Conservation (phyloP, 768 basidiomycete genomes). For the Amanita phalloides region DNA sequence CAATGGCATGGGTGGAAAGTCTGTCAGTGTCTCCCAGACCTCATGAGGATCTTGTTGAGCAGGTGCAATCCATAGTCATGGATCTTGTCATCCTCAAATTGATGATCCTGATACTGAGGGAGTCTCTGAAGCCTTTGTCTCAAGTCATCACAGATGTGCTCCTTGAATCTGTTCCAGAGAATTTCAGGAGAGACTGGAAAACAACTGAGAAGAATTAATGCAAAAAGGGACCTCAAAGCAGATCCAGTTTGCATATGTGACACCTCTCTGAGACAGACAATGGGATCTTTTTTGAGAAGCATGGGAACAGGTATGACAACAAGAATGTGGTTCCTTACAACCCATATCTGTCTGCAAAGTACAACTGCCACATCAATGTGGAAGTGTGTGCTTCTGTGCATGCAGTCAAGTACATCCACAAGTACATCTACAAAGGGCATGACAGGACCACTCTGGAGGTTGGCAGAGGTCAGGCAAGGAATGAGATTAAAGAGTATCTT, state of each 20-base stretch:
- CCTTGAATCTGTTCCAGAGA: too few species aligned
- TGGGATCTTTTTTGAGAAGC: neutral
- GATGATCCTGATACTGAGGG: too few species aligned
- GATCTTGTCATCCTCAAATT: too few species aligned
- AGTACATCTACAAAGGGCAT: too few species aligned
- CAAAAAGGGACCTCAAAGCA: constrained; percentile 22
- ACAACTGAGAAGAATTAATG: constrained; percentile 11
- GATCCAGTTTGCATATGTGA: constrained; percentile 20
- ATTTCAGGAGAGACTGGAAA: neutral
- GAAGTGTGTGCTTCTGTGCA: too few species aligned
- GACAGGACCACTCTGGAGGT: constrained; percentile 28
- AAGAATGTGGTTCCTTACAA: constrained; percentile 34
- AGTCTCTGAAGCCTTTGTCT: too few species aligned
- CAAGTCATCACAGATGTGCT: too few species aligned
- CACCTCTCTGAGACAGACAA: constrained; percentile 24
- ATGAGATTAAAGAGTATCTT: constrained; percentile 26
- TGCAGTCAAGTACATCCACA: too few species aligned
- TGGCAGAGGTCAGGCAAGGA: constrained; percentile 11
- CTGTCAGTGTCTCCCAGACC: constrained; percentile 12
- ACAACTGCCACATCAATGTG: too few species aligned
- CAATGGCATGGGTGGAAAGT: constrained; percentile 23
- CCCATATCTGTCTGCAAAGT: too few species aligned
- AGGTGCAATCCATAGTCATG: constrained; percentile 11
- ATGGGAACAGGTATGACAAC: constrained; percentile 18
- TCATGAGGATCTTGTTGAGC: constrained; percentile 16